phyloP scores from a whole-genome alignment of 2,329 filamentous ascomycete genomes.

The Trichothecium sympodiale region DNA sequence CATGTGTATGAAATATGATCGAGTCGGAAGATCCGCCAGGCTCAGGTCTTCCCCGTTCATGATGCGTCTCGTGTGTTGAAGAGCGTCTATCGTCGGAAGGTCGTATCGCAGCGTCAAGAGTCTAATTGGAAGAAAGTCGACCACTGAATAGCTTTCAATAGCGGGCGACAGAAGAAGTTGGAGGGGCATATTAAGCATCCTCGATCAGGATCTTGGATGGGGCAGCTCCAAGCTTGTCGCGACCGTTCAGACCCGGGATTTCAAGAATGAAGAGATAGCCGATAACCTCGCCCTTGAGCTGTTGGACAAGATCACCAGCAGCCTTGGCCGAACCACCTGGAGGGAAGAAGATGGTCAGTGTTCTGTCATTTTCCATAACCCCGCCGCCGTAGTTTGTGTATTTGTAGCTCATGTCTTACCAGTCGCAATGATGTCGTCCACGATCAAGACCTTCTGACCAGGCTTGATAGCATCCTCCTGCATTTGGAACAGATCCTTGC shows the following conservation, averaged over 20 bases:
- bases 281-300: constrained; percentile 75
- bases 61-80: too few relatives aligned
- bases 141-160: too few relatives aligned
- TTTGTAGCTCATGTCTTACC: too few relatives aligned
- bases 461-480: constrained; percentile 74
- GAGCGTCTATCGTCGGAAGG: too few relatives aligned
- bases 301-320: constrained; percentile 73
- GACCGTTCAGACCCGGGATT: constrained; percentile 84
- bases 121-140: constrained; percentile 2
- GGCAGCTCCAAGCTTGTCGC: constrained; percentile 69
- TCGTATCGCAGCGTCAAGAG: too few relatives aligned
- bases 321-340: constrained; percentile 84
- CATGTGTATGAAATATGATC: too few relatives aligned
- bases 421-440: constrained; percentile 97
- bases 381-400: too few relatives aligned
- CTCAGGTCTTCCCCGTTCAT: too few relatives aligned
- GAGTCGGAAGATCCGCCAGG: too few relatives aligned
- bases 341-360: constrained; percentile 5
- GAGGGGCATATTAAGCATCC: constrained; percentile 23
- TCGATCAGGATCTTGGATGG: constrained; percentile 77
- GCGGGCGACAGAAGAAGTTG: too few relatives aligned
- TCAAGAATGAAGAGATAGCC: constrained; percentile 95
- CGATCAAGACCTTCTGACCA: constrained; percentile 82
- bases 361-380: too few relatives aligned
- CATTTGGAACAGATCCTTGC: constrained; percentile 91